Conservation (phyloP, 768 basidiomycete genomes). For the Naganishia friedmannii region DNA sequence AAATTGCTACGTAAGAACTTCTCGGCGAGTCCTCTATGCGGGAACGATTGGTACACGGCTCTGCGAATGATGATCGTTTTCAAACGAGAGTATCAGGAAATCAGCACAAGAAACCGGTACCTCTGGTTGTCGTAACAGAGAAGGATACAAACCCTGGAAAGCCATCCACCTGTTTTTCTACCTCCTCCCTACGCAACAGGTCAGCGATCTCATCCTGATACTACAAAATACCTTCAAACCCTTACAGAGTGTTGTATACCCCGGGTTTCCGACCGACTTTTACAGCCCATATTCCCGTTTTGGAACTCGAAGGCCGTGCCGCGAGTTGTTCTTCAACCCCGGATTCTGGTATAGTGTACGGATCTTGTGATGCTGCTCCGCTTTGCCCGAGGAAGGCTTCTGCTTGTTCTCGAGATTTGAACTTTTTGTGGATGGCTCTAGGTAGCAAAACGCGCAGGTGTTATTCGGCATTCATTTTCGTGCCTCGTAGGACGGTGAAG, state of each 20-base stretch:
- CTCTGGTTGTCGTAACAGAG: too few relatives aligned
- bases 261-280: conserved; percentile 4
- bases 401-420: conserved; percentile 61
- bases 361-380: conserved; percentile 18
- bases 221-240: not conserved
- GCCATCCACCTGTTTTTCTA: not conserved
- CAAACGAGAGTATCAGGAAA: not conserved
- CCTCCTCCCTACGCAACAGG: not conserved
- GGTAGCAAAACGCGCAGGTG: not conserved
- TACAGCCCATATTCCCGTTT: conserved; percentile 21
- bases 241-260: conserved; percentile 11
- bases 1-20: not conserved
- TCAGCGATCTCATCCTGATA: not conserved
- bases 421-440: conserved; percentile 67
- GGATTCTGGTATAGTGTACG: conserved; percentile 28
- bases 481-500: not conserved
- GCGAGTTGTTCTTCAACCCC: conserved; percentile 19
- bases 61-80: not conserved
- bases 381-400: conserved; percentile 56
- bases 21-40: not conserved
- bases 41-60: not conserved
- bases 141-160: not conserved
- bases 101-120: too few relatives aligned
- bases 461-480: not conserved
- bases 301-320: conserved; percentile 4